Conservation (phyloP, 1,139 yeast genomes). For the Arxiozyma telluris region DNA sequence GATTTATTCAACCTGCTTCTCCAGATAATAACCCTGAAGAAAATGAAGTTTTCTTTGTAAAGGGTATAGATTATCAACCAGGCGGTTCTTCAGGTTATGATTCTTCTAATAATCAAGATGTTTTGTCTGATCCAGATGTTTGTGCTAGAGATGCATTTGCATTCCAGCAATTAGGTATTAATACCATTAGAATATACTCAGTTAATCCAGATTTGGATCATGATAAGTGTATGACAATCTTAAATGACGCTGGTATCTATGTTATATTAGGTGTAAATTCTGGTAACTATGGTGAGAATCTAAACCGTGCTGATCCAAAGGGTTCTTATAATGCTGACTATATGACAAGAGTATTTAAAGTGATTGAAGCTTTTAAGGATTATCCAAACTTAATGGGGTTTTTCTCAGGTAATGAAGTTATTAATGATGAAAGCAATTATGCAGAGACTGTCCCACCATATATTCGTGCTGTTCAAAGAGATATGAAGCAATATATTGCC, state of each 20-base stretch:
- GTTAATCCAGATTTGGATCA: constrained; percentile 72
- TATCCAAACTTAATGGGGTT: constrained; percentile 86
- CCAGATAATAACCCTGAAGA: constrained; percentile 30
- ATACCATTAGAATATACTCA: constrained; percentile 63
- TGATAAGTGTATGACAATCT: constrained; percentile 78
- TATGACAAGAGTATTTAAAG: constrained; percentile 64
- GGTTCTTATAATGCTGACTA: constrained; percentile 60
- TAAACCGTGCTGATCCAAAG: constrained; percentile 67
- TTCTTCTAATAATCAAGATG: constrained; percentile 41
- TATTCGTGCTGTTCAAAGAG: constrained; percentile 86
- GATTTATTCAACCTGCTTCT: constrained; percentile 41
- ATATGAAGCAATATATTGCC: constrained; percentile 72
- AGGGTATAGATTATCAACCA: constrained; percentile 64
- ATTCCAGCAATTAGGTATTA: constrained; percentile 68
- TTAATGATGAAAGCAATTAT: constrained; percentile 62
- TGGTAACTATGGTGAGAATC: constrained; percentile 53
- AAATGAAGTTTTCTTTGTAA: constrained; percentile 43
- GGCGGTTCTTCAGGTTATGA: constrained; percentile 60
- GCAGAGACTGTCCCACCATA: constrained; percentile 58
- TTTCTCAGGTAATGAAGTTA: constrained; percentile 87
- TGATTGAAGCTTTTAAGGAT: constrained; percentile 73
- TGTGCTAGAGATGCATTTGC: constrained; percentile 78
- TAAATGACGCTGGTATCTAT: constrained; percentile 83
- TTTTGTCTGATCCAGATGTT: constrained; percentile 57
- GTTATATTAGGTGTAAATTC: constrained; percentile 80